Evolutionary conservation across 2,329 filamentous ascomycete species (phyloP), one percentile per base, ranked within the genome.

Genomic region (Myotisia sp.): DNA sequence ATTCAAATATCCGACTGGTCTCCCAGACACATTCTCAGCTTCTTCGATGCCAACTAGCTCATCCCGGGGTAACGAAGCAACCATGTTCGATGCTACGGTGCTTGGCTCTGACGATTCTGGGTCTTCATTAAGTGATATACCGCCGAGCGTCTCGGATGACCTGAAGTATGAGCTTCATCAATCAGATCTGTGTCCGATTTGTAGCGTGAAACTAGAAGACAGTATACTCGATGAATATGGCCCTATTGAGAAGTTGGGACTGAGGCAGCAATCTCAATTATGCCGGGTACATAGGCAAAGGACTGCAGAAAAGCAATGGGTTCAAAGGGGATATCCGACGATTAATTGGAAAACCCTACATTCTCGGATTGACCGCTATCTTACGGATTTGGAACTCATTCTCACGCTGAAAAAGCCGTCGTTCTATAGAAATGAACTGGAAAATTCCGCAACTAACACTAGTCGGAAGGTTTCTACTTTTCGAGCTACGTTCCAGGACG

Each of bases 331-430:
- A 0, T 90, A 87, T 50, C 84, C 84, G 0, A 52, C 58, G 0
- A 78, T 92, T 33, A 58, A 82, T 38, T 92, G 83, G 82, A 52
- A 58, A 1, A 48, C 44, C 0, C 63, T 92, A 16, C 64, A 73
- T 12, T 40, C 50, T 3, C 71, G 82, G 5, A 68, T 86, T 19
- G 50, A 59, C 3, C 48, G 55, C 4, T 70, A 83, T 50, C 64
- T 72, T 39, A 44, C 52, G 0, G 60, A 64, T 24, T 55, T 92
- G 2, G 60, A 69, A 39, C 54, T 53, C 9, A 63, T 92, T 46
- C 14, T 50, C 37, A 23, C 38, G 6, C 22, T 68, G n/a, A 56
- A 60, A 12, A 46, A 52, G 5, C 36, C 53, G 0, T 82, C 76
- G 3, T 64, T 75, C 47, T 90, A 74, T 47, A 64, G 75, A 9